phyloP scores from a whole-genome alignment of 1,284 basidiomycete species.

The Ceratobasidium sp. region DNA sequence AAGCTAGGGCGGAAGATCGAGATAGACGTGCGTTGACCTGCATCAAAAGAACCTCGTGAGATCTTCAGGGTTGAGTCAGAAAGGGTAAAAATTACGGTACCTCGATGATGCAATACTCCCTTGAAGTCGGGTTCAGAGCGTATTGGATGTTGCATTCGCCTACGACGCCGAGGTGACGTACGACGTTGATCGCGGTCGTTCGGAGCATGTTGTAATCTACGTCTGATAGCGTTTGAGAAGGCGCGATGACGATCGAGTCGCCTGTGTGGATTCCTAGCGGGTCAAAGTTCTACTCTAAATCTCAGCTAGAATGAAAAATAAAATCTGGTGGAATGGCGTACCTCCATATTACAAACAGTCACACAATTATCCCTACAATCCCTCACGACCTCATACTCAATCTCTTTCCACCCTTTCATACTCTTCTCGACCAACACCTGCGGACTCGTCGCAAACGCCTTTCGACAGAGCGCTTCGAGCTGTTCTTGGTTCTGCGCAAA shows the following conservation, averaged over 20 bases:
- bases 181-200: slow-evolving; percentile 97
- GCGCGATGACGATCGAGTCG: slow-evolving; percentile 98
- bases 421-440: slow-evolving; percentile 98
- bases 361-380: slow-evolving; percentile 98
- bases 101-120: slow-evolving; percentile 99
- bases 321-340: slow-evolving; percentile 91
- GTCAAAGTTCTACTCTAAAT: slow-evolving; percentile 91
- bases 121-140: slow-evolving; percentile 93
- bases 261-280: slow-evolving; percentile 98
- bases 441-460: slow-evolving; percentile 96
- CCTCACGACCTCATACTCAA: slow-evolving; percentile 98
- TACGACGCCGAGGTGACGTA: slow-evolving; percentile 96
- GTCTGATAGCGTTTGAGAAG: slow-evolving; percentile 98
- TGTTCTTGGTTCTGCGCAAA: slow-evolving; percentile 93
- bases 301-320: too few relatives aligned
- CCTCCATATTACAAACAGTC: slow-evolving; percentile 99
- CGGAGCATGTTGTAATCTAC: slow-evolving; percentile 99
- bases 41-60: too few relatives aligned
- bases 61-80: slow-evolving; percentile 20
- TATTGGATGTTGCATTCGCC: slow-evolving; percentile 99
- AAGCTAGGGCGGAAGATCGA: slow-evolving; percentile 96
- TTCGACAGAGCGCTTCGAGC: slow-evolving; percentile 87
- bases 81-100: slow-evolving; percentile 57
- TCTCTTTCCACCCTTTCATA: slow-evolving; percentile 99
- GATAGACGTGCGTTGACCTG: slow-evolving; percentile 99